phyloP scores from a whole-genome alignment of 2,329 filamentous ascomycete genomes.

The Macrophomina tecta region DNA sequence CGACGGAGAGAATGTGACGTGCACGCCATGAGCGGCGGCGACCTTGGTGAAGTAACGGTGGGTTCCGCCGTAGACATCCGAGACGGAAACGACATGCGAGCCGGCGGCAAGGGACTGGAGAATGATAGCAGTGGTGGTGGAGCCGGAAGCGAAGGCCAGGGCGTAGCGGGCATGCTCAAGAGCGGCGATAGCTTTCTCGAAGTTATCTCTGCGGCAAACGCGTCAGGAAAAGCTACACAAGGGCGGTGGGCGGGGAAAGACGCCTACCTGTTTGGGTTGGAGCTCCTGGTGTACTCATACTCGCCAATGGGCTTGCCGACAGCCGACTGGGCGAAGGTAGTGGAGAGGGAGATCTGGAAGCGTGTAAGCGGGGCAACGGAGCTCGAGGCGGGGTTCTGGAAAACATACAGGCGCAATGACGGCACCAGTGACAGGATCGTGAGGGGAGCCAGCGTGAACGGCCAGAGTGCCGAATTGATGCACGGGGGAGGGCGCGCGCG shows the following conservation, averaged over 20 bases:
- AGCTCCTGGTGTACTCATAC: conserved; percentile 92
- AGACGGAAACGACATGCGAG: conserved; percentile 94
- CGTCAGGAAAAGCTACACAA: background rate
- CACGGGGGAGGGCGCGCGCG: conserved; percentile 73
- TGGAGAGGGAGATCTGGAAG: conserved; percentile 83
- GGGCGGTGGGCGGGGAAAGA: conserved; percentile 11
- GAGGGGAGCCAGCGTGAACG: conserved; percentile 89
- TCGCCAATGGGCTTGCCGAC: conserved; percentile 86
- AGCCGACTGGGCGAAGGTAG: conserved; percentile 89
- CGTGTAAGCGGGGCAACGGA: conserved; percentile 30
- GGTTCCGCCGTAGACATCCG: conserved; percentile 96
- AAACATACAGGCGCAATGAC: conserved; percentile 80
- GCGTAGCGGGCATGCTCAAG: conserved; percentile 93
- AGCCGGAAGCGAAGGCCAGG: conserved; percentile 92
- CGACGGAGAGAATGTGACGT: conserved; percentile 90
- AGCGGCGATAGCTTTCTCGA: conserved; percentile 87
- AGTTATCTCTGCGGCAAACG: conserved; percentile 70
- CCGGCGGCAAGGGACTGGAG: conserved; percentile 90
- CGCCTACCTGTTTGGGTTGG: conserved; percentile 81
- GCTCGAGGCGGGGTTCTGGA: background rate
- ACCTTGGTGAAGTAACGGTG: conserved; percentile 99
- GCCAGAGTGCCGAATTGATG: conserved; percentile 90
- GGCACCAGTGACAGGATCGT: conserved; percentile 89
- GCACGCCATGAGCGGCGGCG: conserved; percentile 89
- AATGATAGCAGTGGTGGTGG: conserved; percentile 89